These are phyloP conservation scores for Geotrichum restrictum DNA, from an alignment of 1,139 yeast genomes.

Conservation along the genomic window DNA sequence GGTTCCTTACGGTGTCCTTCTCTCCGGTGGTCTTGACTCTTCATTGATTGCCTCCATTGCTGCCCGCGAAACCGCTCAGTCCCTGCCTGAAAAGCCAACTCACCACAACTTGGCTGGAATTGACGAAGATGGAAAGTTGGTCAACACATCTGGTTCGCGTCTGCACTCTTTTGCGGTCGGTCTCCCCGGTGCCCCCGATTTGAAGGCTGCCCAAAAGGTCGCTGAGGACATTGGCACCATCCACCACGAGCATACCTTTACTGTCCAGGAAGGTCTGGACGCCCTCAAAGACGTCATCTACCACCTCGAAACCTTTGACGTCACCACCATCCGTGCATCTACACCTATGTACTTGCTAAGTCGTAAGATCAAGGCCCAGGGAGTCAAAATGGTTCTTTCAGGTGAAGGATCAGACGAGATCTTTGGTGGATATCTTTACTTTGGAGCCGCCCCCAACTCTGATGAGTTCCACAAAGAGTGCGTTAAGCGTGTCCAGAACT, in stretches of 20 bases:
- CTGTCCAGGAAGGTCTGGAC: slow-evolving; percentile 93
- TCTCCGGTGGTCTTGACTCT: slow-evolving; percentile 96
- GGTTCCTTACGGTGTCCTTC: slow-evolving; percentile 94
- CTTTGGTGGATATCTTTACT: slow-evolving; percentile 96
- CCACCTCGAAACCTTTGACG: slow-evolving; percentile 96
- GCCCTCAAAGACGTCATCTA: slow-evolving; percentile 90
- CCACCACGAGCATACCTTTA: slow-evolving; percentile 97
- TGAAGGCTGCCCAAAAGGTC: slow-evolving; percentile 92
- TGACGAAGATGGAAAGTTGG: slow-evolving; percentile 77
- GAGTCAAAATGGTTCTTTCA: slow-evolving; percentile 96
- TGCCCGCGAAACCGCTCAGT: slow-evolving; percentile 87
- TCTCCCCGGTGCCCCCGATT: slow-evolving; percentile 95
- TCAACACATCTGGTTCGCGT: slow-evolving; percentile 73
- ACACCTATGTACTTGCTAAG: slow-evolving; percentile 97
- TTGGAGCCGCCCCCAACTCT: slow-evolving; percentile 92
- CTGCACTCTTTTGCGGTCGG: slow-evolving; percentile 97
- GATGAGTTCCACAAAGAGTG: slow-evolving; percentile 92
- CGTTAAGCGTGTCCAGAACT: slow-evolving; percentile 92
- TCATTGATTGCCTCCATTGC: slow-evolving; percentile 95
- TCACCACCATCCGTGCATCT: slow-evolving; percentile 96
- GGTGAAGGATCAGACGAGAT: slow-evolving; percentile 99
- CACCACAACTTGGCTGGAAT: slow-evolving; percentile 75
- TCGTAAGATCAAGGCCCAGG: slow-evolving; percentile 97
- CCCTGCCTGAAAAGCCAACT: slow-evolving; percentile 51
- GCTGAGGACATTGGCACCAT: slow-evolving; percentile 88